Conservation (phyloP, 1,284 basidiomycete species). For the Tilletiopsis washingtonensis region DNA sequence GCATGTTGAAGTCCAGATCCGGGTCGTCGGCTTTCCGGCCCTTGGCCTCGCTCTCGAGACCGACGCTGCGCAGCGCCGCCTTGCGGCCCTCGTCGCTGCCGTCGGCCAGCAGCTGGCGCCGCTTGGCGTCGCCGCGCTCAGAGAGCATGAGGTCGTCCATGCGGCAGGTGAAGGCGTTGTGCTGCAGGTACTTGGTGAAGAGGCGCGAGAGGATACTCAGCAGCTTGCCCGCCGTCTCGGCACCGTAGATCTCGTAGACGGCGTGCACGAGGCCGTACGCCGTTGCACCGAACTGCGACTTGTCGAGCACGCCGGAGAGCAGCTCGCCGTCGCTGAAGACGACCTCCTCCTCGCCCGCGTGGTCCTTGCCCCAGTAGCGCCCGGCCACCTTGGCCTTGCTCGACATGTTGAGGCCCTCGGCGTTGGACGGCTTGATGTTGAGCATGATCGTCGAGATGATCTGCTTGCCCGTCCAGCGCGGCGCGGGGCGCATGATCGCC, state of each 20-base stretch:
- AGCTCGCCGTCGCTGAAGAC: conserved; percentile 89
- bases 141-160: conserved; percentile 97
- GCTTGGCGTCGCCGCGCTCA: conserved; percentile 64
- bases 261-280: conserved; percentile 96
- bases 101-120: conserved; percentile 63
- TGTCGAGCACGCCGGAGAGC: conserved; percentile 87
- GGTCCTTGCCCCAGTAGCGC: conserved; percentile 61
- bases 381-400: conserved; percentile 79
- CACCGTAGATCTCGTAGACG: conserved; percentile 95
- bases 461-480: conserved; percentile 97
- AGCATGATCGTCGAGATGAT: conserved; percentile 58
- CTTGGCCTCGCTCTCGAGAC: conserved; percentile 46
- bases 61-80: conserved; percentile 65
- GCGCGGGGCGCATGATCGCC: conserved; percentile 79
- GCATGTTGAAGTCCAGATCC: conserved; percentile 53
- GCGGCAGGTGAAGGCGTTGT: conserved; percentile 93
- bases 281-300: conserved; percentile 92
- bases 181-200: conserved; percentile 94
- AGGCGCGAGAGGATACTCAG: conserved; percentile 86
- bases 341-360: conserved; percentile 69
- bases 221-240: conserved; percentile 78
- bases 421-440: conserved; percentile 78
- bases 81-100: conserved; percentile 70
- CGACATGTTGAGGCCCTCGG: conserved; percentile 74
- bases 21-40: conserved; percentile 9